These are phyloP conservation scores for Paramecium octaurelia DNA, from an alignment of 73 alveolate genomes.

Conservation along the genomic window DNA sequence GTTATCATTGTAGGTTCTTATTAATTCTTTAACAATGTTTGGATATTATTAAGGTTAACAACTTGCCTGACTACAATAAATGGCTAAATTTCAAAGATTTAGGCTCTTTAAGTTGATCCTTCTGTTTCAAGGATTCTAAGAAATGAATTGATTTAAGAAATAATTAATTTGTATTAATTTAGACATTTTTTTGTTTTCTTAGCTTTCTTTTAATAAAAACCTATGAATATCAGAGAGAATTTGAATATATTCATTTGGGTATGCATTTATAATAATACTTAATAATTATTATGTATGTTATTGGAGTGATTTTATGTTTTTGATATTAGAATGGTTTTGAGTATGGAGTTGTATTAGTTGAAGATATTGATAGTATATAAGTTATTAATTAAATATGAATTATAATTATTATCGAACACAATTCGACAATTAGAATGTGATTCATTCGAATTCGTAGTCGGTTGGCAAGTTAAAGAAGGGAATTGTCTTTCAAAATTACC, in stretches of 20 bases:
- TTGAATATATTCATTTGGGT: neutral
- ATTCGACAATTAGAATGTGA: neutral
- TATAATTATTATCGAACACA: neutral
- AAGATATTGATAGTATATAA: neutral
- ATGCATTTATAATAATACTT: neutral
- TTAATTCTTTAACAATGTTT: neutral
- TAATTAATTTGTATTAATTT: neutral
- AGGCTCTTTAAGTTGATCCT: neutral
- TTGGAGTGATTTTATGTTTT: neutral
- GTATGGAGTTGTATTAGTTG: neutral
- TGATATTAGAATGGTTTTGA: neutral
- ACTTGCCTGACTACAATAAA: neutral
- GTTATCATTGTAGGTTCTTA: neutral
- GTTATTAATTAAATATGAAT: neutral
- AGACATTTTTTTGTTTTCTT: neutral
- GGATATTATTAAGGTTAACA: neutral
- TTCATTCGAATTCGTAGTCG: neutral
- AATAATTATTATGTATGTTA: neutral
- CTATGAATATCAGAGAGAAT: neutral
- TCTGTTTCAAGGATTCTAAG: neutral
- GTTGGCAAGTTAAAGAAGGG: conserved; percentile 22
- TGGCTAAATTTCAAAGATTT: neutral
- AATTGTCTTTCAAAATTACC: conserved; percentile 12
- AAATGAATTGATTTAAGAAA: neutral
- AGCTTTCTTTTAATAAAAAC: neutral